Evolutionary conservation across 305 asterid genomes (phyloP), one percentile per base, ranked within the genome.

Genomic region (Fraxinus ornus): DNA sequence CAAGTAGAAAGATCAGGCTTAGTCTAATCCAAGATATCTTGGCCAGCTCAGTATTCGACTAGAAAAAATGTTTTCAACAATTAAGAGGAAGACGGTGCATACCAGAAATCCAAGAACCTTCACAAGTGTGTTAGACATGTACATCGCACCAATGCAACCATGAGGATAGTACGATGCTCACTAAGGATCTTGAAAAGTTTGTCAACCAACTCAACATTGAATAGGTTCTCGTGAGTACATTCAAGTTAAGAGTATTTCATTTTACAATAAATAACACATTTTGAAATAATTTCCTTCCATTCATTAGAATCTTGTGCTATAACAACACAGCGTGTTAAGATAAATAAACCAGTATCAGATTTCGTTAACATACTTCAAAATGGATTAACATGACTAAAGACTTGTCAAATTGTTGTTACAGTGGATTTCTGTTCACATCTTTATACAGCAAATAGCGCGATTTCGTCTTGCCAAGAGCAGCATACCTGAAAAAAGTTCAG

Each of bases 361-460:
- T 15, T 68, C 13, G 37, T 68, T 28, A 28, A 12, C 28, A 68
- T 68, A 12, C 39, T 68, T 30, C 22, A 30, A 70, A 70, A 13
- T 30, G 75, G 75, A 64, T 70, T 70, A 30, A 26, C 75, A 28
- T 4, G 39, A 22, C 35, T 26, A 35, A 22, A 8, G 35, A 26
- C 35, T 30, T 44, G 76, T 32, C 76, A 71, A 30, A 71, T 71
- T 49, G 39, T 55, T 0, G 79, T 82, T 79, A 86, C 82, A 94
- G 41, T 0, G 98, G 98, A 90, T 91, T 91, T 81, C 97, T 89
- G 78, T 96, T 96, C 85, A 94, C 97, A 76, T 94, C 99, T 87
- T 96, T 96, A 87, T 96, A 96, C 77, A 96, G 88, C 88, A 96
- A 84, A 83, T 94, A 96, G 32, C 98, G 97, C 2, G 98, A 41